Percentiles rank a stretch among this genome's conserved stretches.
Evolutionary conservation across 768 basidiomycete genomes (phyloP).

Genomic region (Hirschioporus abietinus): DNA sequence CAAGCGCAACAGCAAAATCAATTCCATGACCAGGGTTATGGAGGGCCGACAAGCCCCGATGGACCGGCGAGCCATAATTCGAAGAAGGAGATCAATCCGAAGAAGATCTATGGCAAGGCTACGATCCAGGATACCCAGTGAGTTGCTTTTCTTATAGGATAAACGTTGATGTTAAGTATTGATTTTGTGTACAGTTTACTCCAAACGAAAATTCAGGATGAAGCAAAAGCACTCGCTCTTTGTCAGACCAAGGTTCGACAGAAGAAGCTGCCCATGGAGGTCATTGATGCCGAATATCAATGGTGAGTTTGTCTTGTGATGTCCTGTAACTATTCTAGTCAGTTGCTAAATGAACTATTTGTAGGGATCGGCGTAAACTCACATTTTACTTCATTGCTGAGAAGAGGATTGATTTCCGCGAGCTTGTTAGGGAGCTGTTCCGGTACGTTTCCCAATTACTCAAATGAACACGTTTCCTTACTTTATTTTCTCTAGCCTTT

Average conservation of each 20-base stretch:
- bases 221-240: slow-evolving; percentile 84
- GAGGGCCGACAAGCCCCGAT: slow-evolving; percentile 47
- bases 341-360: not conserved
- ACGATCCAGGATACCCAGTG: slow-evolving; percentile 76
- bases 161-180: slow-evolving; percentile 9
- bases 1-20: not conserved
- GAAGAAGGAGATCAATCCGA: slow-evolving; percentile 94
- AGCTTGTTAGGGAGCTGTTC: slow-evolving; percentile 92
- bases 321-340: slow-evolving; percentile 3
- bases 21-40: slow-evolving; percentile 20
- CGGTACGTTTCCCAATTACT: slow-evolving; percentile 42
- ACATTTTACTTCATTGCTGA: slow-evolving; percentile 98
- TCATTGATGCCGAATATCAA: slow-evolving; percentile 97
- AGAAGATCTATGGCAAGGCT: slow-evolving; percentile 93
- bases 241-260: slow-evolving; percentile 90
- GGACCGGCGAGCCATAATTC: slow-evolving; percentile 31
- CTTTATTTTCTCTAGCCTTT: slow-evolving; percentile 45
- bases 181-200: slow-evolving; percentile 41
- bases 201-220: slow-evolving; percentile 81
- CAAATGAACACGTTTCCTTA: slow-evolving; percentile 6
- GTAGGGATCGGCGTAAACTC: slow-evolving; percentile 93
- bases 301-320: slow-evolving; percentile 54
- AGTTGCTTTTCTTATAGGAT: slow-evolving; percentile 25
- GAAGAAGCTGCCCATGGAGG: slow-evolving; percentile 96
- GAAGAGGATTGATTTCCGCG: slow-evolving; percentile 92